Base-by-base conservation (phyloP, 805 yeast genomes). In the Yarrowia alimentaria region DNA sequence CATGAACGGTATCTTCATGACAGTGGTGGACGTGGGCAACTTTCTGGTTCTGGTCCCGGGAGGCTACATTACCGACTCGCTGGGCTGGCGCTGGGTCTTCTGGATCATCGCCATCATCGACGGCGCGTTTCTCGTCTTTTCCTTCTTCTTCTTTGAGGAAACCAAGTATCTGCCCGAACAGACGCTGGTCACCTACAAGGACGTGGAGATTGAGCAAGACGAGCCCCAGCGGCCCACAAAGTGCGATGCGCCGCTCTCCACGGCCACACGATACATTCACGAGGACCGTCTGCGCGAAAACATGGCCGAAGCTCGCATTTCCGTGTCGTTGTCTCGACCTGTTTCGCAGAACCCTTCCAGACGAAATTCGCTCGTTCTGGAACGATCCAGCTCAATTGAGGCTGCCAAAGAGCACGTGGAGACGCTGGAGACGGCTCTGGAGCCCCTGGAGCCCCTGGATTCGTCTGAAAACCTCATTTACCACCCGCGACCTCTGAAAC, bases 11-110 rank as follows among this genome's bases (percentile, higher is more conserved):
- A 55, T 59, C 16, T 59, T 55, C 40, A 38, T 59, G 40, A 54
- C 59, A n/a, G 57, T 59, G 7, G 57, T 57, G 12, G 59, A 59
- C 11, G 26, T 59, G 10, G 62, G 62, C 8, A 56, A 59, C 24
- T 57, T 54, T 24, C 49, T 59, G 47, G 57, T 57, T 12, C 53
- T 53, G 10, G 54, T 59, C 8, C 55, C 60, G n/a, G 62, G 60
- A 25, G 62, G 62, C 11, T 51, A 53, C 24, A 57, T 59, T 31
- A 55, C 61, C 2, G 57, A 56, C 34, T 45, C 52, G 6, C 47
- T 57, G 20, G 62, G 62, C 4, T 59, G 62, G 62, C n/a, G 62
- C n/a, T 57, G 60, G 62, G 58, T 57, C 4, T 58, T 57, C 25
- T 56, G 57, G 53, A 52, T 55, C 24, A 58, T 56, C 21, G 58